Evolutionary conservation across 139 green algal genomes (phyloP).

Genomic region (Chlamydomonas sp.): DNA sequence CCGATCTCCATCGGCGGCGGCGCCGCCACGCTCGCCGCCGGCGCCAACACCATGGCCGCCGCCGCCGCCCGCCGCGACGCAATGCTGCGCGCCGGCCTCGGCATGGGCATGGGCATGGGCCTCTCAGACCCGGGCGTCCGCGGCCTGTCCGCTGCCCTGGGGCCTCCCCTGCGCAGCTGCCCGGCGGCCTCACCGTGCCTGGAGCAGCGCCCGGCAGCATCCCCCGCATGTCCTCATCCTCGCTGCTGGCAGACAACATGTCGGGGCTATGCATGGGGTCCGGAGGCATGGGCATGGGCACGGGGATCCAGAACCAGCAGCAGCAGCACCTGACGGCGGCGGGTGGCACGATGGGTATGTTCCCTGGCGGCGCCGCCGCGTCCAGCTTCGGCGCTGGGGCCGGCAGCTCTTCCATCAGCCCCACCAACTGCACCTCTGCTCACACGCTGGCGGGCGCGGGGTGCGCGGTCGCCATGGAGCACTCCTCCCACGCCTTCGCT

Average conservation of each 20-base stretch:
- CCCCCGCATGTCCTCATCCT: neutral
- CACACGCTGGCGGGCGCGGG: slow-evolving; percentile 10
- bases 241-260: neutral
- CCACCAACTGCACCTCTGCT: slow-evolving; percentile 1
- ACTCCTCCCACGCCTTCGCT: neutral
- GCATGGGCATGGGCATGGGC: neutral
- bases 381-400: slow-evolving; percentile 21
- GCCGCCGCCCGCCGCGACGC: slow-evolving; percentile 10
- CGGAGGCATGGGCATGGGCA: neutral
- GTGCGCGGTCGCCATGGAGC: neutral
- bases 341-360: neutral
- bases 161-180: too few relatives aligned
- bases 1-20: slow-evolving; percentile 11
- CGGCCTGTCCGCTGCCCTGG: neutral
- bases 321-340: neutral
- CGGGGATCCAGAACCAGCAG: neutral
- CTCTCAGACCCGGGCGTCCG: slow-evolving; percentile 17
- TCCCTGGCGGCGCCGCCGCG: neutral
- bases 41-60: neutral
- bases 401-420: slow-evolving; percentile 6
- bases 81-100: neutral
- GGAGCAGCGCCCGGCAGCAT: too few relatives aligned
- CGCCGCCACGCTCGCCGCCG: neutral
- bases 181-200: too few relatives aligned
- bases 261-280: neutral